Conservation (phyloP, 345 rosid genomes). For the Sonneratia caseolaris region DNA sequence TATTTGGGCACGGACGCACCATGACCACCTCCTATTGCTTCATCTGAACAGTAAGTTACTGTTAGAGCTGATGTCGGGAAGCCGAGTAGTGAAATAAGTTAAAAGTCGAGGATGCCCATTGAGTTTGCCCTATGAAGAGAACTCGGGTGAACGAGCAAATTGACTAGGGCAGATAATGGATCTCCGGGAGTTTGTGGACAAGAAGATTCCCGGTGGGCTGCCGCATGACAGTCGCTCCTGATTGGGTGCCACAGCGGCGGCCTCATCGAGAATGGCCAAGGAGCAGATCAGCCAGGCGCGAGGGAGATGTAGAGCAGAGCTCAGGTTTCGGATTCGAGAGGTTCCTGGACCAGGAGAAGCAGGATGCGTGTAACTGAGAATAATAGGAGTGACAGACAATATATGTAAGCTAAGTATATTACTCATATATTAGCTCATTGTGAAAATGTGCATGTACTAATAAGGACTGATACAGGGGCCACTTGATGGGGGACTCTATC, state of each 20-base stretch:
- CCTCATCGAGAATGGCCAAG: slow-evolving; percentile 72
- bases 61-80: background rate
- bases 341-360: slow-evolving; percentile 25
- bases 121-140: no score
- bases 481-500: background rate
- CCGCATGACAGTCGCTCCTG: slow-evolving; percentile 64
- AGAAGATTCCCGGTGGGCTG: slow-evolving; percentile 50
- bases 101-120: background rate
- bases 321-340: slow-evolving; percentile 31
- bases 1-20: background rate
- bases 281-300: slow-evolving; percentile 69
- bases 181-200: slow-evolving; percentile 72
- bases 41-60: background rate
- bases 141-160: background rate
- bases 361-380: no score
- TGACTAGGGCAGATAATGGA: slow-evolving; percentile 62
- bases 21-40: background rate
- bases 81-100: background rate
- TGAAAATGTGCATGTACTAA: background rate
- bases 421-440: background rate
- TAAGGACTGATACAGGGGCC: background rate
- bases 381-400: no score
- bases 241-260: slow-evolving; percentile 97
- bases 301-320: slow-evolving; percentile 9
- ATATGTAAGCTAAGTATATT: background rate